A percentile compares a stretch with the other conserved stretches of the same genome.
Conservation (phyloP, 441 rosid genomes). For the Brassica hybrid region DNA sequence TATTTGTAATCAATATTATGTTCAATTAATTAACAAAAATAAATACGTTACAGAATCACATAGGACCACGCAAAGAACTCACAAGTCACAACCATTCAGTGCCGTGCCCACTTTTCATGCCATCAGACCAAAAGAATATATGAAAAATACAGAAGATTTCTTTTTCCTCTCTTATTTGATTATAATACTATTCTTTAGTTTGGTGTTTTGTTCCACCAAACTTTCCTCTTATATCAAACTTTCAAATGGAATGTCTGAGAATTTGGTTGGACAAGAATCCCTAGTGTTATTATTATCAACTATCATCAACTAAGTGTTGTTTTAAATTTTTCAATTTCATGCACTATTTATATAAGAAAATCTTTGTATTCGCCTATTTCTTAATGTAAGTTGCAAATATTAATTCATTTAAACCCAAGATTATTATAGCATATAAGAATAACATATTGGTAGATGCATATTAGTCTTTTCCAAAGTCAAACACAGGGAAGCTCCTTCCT, state of each 20-base stretch:
- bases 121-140: conserved; percentile 42
- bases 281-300: not conserved
- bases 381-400: not conserved
- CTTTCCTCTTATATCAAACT: conserved; percentile 46
- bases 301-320: not conserved
- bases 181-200: not conserved
- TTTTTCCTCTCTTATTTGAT: not conserved
- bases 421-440: not conserved
- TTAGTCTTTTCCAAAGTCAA: conserved; percentile 20
- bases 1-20: conserved; percentile 9
- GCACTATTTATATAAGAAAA: not conserved
- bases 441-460: not conserved
- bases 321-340: not conserved
- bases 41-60: conserved; percentile 29
- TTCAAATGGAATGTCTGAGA: conserved; percentile 28
- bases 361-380: not conserved
- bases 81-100: conserved; percentile 15
- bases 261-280: not conserved
- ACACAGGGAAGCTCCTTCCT: conserved; percentile 10
- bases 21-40: not conserved
- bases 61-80: conserved; percentile 35
- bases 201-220: conserved; percentile 33
- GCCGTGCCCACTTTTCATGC: conserved; percentile 28
- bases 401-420: not conserved
- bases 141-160: conserved; percentile 29